Base-by-base conservation (phyloP, 768 basidiomycete genomes). In the Russula emetica region DNA sequence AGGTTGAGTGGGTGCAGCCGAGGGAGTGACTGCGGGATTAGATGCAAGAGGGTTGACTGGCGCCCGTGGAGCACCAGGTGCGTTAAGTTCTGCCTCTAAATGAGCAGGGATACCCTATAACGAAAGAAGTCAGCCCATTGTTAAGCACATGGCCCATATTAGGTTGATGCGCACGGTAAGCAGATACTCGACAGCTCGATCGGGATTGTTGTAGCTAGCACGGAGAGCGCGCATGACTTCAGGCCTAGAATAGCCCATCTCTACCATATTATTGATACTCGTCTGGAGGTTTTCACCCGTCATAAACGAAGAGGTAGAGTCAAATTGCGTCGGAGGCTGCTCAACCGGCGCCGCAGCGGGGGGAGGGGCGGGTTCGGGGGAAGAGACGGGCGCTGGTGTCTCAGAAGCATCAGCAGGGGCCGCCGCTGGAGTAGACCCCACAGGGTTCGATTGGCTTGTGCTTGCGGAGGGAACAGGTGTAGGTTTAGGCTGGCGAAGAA, bases 161-260 rank as follows among this genome's bases (percentile, higher is more conserved):
- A 18, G 22, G 14, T 47, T 38, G 11, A 51, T 14, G 77, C 88
- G 68, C 69, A 95, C 96, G 64, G 72, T 96, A 84, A 98, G 88
- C 60, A 99, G 78, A 75, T 99, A 99, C 74, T 99, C 97, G n/a
- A 94, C 96, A 8, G 97, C 97, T 34, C 97, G 84, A 70, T 98
- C 94, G 9, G 97, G 91, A 76, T 99, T 98, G 76, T 99, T 99
- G 78, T 83, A 99, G 72, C 92, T 94, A 30, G 95, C 97, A 63
- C 93, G 81, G 73, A 99, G 73, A 4, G 95, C 94, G 18, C 86
- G 83, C 70, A 86, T 75, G 47, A 98, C 92, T 70, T 92, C 84
- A 4, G 94, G 94, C 44, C 86, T 82, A 64, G 83, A 82, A 70
- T 95, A 98, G 8, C 97, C 97, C 97, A 99, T 98, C 69, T 93